A percentile compares a stretch with the other conserved stretches of the same genome.
Conservation (phyloP, 768 basidiomycete species). For the Butyriboletus loyo region DNA sequence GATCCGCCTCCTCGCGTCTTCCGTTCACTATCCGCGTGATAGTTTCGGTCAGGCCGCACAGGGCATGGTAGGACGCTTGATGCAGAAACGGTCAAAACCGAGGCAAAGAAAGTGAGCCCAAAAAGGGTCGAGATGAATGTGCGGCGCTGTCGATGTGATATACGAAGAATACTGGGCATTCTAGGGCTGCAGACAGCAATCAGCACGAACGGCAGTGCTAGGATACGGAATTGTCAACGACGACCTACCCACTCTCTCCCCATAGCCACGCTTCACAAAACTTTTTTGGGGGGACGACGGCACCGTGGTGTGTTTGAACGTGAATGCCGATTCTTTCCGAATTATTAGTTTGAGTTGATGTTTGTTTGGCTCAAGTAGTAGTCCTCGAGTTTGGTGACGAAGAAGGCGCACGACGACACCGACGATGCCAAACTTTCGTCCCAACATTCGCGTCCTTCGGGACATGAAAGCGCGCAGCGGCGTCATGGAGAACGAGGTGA, state of each 20-base stretch:
- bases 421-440: conserved; percentile 28
- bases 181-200: conserved; percentile 49
- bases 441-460: conserved; percentile 57
- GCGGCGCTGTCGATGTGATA: conserved; percentile 58
- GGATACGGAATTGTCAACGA: too few species aligned
- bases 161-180: conserved; percentile 61
- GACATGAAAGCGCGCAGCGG: conserved; percentile 76
- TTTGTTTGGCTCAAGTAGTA: conserved; percentile 18
- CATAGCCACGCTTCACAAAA: conserved; percentile 21
- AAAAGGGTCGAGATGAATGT: conserved; percentile 77
- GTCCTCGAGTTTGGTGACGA: too few species aligned
- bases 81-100: conserved; percentile 76
- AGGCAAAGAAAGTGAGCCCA: conserved; percentile 73
- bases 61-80: conserved; percentile 80
- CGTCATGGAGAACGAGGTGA: conserved; percentile 72
- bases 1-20: conserved; percentile 23
- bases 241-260: conserved; percentile 22
- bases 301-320: not conserved
- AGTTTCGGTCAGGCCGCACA: conserved; percentile 54
- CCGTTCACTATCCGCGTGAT: conserved; percentile 55
- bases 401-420: too few species aligned
- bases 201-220: conserved; percentile 33
- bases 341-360: conserved; percentile 8
- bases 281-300: not conserved
- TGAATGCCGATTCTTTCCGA: not conserved